phyloP scores from a whole-genome alignment of 345 rosid genomes.

The Pseudoturritis turrita region DNA sequence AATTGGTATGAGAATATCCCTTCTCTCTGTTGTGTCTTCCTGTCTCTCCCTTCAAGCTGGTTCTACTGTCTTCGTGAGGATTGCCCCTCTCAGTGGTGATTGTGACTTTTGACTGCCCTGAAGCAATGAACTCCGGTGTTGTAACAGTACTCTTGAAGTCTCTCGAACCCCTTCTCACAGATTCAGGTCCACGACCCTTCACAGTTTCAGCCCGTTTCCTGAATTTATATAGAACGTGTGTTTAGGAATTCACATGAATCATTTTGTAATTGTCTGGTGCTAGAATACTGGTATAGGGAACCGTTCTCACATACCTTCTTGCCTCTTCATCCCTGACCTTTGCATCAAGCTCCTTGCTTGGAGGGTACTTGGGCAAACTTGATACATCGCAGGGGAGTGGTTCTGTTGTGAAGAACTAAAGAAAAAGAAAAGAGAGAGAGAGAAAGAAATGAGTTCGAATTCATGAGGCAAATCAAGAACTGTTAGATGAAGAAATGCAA shows the following conservation, averaged over 20 bases:
- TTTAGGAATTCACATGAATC: background rate
- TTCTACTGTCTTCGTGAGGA: constrained; percentile 19
- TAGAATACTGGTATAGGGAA: background rate
- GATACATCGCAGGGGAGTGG: constrained; percentile 68
- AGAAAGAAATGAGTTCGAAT: background rate
- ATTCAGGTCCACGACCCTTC: constrained; percentile 59
- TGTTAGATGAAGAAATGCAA: background rate
- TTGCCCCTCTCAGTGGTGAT: background rate
- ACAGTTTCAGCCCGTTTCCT: constrained; percentile 63
- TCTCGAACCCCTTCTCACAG: constrained; percentile 56
- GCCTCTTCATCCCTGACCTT: constrained; percentile 57
- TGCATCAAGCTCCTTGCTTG: constrained; percentile 77
- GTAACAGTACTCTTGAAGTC: constrained; percentile 37
- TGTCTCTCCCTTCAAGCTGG: constrained; percentile 5
- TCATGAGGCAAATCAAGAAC: constrained; percentile 2
- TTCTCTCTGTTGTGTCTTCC: constrained; percentile 13
- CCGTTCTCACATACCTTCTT: constrained; percentile 38
- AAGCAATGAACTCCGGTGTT: constrained; percentile 61
- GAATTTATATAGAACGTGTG: constrained; percentile 14
- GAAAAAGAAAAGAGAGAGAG: background rate
- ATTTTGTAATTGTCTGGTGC: background rate
- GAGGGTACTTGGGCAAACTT: constrained; percentile 64
- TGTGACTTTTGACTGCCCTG: constrained; percentile 42
- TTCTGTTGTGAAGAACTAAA: constrained; percentile 59
- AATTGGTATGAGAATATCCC: constrained; percentile 21